Base-by-base conservation (phyloP, 2,329 filamentous ascomycete species). In the Sclerotinia trifoliorum region DNA sequence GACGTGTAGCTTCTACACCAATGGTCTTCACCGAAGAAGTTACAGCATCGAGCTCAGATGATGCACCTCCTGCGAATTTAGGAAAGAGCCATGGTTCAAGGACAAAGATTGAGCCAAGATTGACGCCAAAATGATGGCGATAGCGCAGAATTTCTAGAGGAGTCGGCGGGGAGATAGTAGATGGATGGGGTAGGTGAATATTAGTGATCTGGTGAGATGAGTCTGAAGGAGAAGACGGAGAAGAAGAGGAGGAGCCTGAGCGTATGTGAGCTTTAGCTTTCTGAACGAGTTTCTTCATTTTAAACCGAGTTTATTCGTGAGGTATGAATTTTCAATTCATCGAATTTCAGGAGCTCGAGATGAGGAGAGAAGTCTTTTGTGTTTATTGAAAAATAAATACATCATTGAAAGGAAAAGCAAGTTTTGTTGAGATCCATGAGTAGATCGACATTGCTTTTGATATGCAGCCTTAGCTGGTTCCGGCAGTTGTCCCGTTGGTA, bases 101-200 rank as follows among this genome's bases (percentile, higher is more conserved):
- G n/a, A 87, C 82, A 75, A 86, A 88, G 57, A 87, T 80, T 13
- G 83, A 83, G 52, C 86, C 86, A 3, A 88, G 79, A 69, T 88
- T 88, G 0, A 81, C 82, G 10, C 85, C 86, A 74, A 87, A 84
- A 68, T 88, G 85, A 71, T 86, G 87, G 54, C 86, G 83, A 73
- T 87, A 88, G 63, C 84, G 80, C 39, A 83, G 75, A 26, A 86
- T 66, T 66, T 79, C 78, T 8, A 78, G 64, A 79, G 80, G 69
- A 65, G 75, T 72, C 70, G 57, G 56, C 19, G 35, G 39, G 26
- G 48, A 51, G n/a, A 84, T 51, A 19, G 56, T 63, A 8, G 57
- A 54, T 24, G 32, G 32, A 8, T 39, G 32, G 49, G 57, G 35
- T 13, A 26, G 29, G 29, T 54, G 62, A 19, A 46, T 29, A 19